A percentile compares a stretch with the other conserved stretches of the same genome.
These are phyloP conservation scores for Penicillium sp. DNA, from an alignment of 2,329 filamentous ascomycete species.

Conservation along the genomic window DNA sequence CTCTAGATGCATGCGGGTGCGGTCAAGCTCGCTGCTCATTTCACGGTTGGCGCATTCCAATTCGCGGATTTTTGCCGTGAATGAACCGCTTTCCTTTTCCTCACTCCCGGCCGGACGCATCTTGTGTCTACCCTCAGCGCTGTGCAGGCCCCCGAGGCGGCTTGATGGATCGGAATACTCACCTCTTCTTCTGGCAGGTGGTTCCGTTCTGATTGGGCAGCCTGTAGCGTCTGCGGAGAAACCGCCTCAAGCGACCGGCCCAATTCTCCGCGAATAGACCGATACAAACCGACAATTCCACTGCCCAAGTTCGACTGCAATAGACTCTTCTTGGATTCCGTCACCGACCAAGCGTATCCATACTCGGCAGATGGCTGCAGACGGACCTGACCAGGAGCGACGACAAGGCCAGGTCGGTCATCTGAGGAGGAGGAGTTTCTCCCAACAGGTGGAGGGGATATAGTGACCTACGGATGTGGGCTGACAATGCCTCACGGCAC, in stretches of 20 bases:
- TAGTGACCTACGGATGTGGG: background rate
- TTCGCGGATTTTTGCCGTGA: background rate
- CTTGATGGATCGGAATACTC: background rate
- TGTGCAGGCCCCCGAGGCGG: background rate
- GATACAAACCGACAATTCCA: background rate
- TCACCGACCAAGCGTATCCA: background rate
- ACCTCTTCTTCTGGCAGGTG: background rate
- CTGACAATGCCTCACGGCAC: background rate
- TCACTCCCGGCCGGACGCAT: background rate
- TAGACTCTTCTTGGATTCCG: background rate
- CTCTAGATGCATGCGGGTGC: background rate
- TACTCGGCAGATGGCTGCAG: background rate
- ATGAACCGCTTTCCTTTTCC: background rate
- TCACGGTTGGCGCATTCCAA: background rate
- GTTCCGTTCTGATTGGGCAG: background rate
- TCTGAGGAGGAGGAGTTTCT: background rate
- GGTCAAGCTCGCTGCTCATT: background rate
- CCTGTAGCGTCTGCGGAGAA: background rate
- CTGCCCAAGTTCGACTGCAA: background rate
- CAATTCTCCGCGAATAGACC: background rate
- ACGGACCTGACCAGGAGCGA: background rate
- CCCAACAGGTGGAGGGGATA: background rate
- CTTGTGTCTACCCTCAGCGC: background rate
- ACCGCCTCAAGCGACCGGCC: background rate
- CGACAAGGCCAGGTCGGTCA: background rate